phyloP scores from a whole-genome alignment of 208 protist species.

The Zelonia costaricensis region DNA sequence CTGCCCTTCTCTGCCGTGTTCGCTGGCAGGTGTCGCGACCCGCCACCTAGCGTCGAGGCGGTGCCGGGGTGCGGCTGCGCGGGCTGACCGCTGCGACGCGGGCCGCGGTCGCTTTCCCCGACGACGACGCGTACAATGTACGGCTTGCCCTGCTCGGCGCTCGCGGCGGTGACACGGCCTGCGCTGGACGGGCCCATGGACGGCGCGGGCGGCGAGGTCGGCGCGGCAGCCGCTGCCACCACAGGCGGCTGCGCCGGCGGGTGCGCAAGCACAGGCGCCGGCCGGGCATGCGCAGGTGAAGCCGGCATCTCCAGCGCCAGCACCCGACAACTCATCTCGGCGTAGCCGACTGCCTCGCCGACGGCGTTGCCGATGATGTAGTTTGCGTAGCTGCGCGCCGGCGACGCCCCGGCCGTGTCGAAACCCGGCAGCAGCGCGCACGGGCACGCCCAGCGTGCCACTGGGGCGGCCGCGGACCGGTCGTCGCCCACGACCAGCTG shows the following conservation, averaged over 20 bases:
- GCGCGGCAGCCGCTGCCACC: not conserved
- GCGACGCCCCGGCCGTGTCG: not conserved
- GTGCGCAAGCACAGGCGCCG: not conserved
- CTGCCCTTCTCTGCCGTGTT: slow-evolving; percentile 45
- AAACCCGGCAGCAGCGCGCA: slow-evolving; percentile 4
- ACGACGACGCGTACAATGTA: slow-evolving; percentile 88
- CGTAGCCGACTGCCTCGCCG: slow-evolving; percentile 67
- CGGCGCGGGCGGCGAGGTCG: not conserved
- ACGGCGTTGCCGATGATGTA: slow-evolving; percentile 45
- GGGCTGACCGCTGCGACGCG: not conserved
- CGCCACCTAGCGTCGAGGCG: not conserved
- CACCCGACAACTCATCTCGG: slow-evolving; percentile 79
- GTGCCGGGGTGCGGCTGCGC: too few relatives aligned
- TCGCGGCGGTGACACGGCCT: not conserved
- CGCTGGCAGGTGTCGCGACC: not conserved
- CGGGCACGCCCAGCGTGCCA: slow-evolving; percentile 16
- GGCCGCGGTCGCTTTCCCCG: slow-evolving; percentile 27
- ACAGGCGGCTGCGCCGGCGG: not conserved
- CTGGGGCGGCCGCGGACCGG: not conserved
- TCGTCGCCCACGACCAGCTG: slow-evolving; percentile 17
- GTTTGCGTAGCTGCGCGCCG: slow-evolving; percentile 34
- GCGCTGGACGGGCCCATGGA: not conserved
- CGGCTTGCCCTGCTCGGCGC: slow-evolving; percentile 45
- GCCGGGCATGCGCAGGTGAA: not conserved
- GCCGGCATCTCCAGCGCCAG: slow-evolving; percentile 13